Evolutionary conservation across 352 stramenopile genomes (phyloP).

Genomic region (Elongisporangium undulatum): DNA sequence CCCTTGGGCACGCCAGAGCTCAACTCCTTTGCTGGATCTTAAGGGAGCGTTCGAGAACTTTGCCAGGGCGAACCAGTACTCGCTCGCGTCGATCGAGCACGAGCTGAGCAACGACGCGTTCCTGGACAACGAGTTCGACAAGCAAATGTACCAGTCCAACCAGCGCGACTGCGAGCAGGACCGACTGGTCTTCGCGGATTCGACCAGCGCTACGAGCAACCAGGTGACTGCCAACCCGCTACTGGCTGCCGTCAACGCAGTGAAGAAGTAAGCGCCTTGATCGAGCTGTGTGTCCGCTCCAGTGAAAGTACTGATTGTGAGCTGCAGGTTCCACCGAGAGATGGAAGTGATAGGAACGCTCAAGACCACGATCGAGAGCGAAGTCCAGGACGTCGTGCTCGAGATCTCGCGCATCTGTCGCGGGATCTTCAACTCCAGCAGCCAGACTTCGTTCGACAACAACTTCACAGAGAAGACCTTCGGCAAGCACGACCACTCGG

Average conservation of each 20-base stretch:
- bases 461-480: slow-evolving; percentile 73
- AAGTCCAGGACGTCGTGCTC: slow-evolving; percentile 53
- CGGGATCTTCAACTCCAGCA: slow-evolving; percentile 68
- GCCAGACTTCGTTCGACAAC: slow-evolving; percentile 74
- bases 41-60: slow-evolving; percentile 60
- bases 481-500: slow-evolving; percentile 55
- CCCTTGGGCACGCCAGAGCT: background rate
- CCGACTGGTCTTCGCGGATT: background rate
- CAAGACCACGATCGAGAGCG: slow-evolving; percentile 61
- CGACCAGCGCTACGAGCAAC: slow-evolving; percentile 1
- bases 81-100: slow-evolving; percentile 59
- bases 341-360: slow-evolving; percentile 73
- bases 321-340: slow-evolving; percentile 58
- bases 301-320: slow-evolving; percentile 1
- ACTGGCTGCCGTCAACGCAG: slow-evolving; percentile 44
- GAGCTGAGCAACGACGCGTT: slow-evolving; percentile 58
- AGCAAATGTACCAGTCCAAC: slow-evolving; percentile 33
- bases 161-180: slow-evolving; percentile 15
- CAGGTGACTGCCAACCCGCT: slow-evolving; percentile 30
- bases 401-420: slow-evolving; percentile 68
- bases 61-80: slow-evolving; percentile 65
- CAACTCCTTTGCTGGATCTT: background rate
- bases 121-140: slow-evolving; percentile 63
- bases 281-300: background rate
- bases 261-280: slow-evolving; percentile 49